Conservation (phyloP, 805 yeast species). For the Teunomyces pallodes region DNA sequence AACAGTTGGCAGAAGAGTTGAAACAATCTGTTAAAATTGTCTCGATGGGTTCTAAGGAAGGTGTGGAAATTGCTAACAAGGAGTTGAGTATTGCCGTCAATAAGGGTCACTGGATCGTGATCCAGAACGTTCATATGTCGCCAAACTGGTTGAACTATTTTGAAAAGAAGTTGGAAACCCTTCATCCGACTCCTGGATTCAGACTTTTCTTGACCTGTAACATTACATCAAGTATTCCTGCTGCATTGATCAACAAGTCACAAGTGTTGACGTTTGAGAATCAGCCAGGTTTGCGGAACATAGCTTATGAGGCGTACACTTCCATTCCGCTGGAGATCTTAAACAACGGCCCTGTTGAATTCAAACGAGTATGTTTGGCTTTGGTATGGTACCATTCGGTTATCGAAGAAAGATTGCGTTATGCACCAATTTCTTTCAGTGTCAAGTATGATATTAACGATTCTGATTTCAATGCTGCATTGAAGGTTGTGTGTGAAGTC, state of each 20-base stretch:
- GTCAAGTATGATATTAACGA: slow-evolving; percentile 69
- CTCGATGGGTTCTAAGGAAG: slow-evolving; percentile 77
- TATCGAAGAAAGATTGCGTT: slow-evolving; percentile 56
- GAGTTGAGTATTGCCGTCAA: slow-evolving; percentile 46
- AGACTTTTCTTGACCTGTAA: slow-evolving; percentile 67
- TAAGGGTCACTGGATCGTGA: slow-evolving; percentile 66
- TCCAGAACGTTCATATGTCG: slow-evolving; percentile 82
- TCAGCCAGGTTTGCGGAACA: slow-evolving; percentile 54
- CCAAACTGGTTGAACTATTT: slow-evolving; percentile 57
- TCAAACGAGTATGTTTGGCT: slow-evolving; percentile 48
- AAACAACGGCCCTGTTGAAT: slow-evolving; percentile 37
- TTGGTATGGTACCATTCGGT: slow-evolving; percentile 71
- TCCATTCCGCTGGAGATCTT: slow-evolving; percentile 15
- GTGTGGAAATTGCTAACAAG: slow-evolving; percentile 52
- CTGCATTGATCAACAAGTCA: slow-evolving; percentile 52
- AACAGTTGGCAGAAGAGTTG: slow-evolving; percentile 35
- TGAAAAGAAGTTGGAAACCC: slow-evolving; percentile 43
- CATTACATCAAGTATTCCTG: slow-evolving; percentile 47
- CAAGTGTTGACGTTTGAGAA: slow-evolving; percentile 61
- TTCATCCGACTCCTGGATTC: slow-evolving; percentile 32
- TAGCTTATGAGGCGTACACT: slow-evolving; percentile 39
- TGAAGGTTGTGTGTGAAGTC: slow-evolving; percentile 41
- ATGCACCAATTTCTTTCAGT: slow-evolving; percentile 60
- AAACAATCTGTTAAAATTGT: slow-evolving; percentile 38
- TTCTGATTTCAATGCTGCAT: slow-evolving; percentile 59